Conservation (phyloP, 495 filamentous ascomycete genomes). For the Podospora anserina region DNA sequence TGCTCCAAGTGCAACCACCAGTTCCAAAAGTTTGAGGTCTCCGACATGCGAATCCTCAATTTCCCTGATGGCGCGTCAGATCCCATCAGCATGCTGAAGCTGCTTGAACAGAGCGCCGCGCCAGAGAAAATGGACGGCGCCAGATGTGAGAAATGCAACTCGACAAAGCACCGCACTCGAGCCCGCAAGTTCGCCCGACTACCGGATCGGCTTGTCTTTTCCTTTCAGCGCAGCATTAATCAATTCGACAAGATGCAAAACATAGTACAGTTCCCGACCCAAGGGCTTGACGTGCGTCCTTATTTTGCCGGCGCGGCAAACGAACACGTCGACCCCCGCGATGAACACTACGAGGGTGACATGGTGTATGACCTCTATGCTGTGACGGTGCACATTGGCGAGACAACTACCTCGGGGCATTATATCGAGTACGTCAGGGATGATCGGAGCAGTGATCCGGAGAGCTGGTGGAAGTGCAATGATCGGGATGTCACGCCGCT, state of each 20-base stretch:
- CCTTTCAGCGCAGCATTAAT: slow-evolving; percentile 21
- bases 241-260: slow-evolving; percentile 25
- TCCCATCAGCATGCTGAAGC: not conserved
- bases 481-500: slow-evolving; percentile 30
- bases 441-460: slow-evolving; percentile 25
- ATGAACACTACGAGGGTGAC: slow-evolving; percentile 21
- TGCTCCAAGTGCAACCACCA: slow-evolving; percentile 24
- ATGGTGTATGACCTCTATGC: slow-evolving; percentile 47
- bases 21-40: not conserved
- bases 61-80: not conserved
- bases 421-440: slow-evolving; percentile 42
- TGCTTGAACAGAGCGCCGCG: not conserved
- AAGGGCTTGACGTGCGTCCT: slow-evolving; percentile 36
- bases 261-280: slow-evolving; percentile 36
- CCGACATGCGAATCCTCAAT: not conserved
- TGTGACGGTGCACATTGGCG: slow-evolving; percentile 39
- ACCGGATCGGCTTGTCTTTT: slow-evolving; percentile 35
- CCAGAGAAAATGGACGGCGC: slow-evolving; percentile 4
- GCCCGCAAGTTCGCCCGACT: slow-evolving; percentile 35
- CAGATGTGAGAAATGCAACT: slow-evolving; percentile 30
- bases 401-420: slow-evolving; percentile 37
- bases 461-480: slow-evolving; percentile 36
- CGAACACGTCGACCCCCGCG: not conserved
- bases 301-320: slow-evolving; percentile 23
- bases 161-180: slow-evolving; percentile 25